phyloP scores from a whole-genome alignment of 257 asterid species.

The Nicotiana tabacum region DNA sequence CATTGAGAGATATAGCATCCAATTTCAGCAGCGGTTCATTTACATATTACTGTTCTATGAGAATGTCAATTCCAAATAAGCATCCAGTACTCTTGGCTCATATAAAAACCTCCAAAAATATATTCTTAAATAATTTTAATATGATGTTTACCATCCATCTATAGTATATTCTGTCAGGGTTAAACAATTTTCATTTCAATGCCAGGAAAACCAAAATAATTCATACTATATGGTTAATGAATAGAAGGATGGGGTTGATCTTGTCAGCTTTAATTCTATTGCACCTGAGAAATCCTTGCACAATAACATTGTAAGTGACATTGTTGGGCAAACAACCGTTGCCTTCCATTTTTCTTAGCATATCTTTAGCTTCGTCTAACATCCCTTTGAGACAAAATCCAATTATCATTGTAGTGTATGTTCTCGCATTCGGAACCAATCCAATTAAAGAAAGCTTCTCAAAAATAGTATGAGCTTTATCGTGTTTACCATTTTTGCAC shows the following conservation, averaged over 20 bases:
- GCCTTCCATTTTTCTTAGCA: neutral
- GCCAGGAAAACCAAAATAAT: neutral
- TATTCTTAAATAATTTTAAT: neutral
- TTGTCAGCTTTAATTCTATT: neutral
- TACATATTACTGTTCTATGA: neutral
- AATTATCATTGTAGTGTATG: neutral
- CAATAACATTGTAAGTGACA: neutral
- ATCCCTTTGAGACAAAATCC: neutral
- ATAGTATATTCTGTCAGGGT: too few relatives aligned
- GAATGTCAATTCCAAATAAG: neutral
- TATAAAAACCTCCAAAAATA: too few relatives aligned
- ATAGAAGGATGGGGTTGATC: neutral
- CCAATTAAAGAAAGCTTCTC: conserved; percentile 1
- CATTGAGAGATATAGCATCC: neutral
- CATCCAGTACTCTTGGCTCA: neutral
- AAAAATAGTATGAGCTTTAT: neutral
- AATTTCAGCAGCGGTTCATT: neutral
- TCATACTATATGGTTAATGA: neutral
- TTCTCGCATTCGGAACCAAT: neutral
- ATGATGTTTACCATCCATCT: too few relatives aligned
- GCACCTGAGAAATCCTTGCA: too few relatives aligned
- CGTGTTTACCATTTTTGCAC: neutral
- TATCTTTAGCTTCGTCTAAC: neutral
- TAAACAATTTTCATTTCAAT: neutral
- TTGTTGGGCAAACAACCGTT: neutral